These are phyloP conservation scores for Teratosphaeria viscida DNA, from an alignment of 2,329 filamentous ascomycete genomes.

Conservation along the genomic window DNA sequence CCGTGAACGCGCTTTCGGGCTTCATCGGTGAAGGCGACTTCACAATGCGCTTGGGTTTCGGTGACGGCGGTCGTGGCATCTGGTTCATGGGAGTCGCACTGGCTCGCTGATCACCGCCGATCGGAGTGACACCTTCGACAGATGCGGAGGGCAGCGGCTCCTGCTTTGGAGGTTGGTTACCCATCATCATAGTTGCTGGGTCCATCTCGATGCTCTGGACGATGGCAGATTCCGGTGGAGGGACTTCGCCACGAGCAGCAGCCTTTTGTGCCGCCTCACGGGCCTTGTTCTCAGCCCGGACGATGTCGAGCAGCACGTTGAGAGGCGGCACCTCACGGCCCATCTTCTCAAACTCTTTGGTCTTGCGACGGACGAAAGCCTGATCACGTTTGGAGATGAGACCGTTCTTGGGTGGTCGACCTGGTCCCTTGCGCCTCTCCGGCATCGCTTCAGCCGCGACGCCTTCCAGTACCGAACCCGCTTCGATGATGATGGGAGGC, in stretches of 20 bases:
- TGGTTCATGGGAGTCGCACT: constrained; percentile 26
- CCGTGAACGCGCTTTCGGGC: constrained; percentile 54
- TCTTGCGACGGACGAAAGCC: constrained; percentile 24
- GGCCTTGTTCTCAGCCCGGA: constrained; percentile 27
- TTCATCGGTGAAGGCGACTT: constrained; percentile 53
- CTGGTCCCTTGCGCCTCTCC: constrained; percentile 62
- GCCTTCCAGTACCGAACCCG: constrained; percentile 22
- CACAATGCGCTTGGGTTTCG: constrained; percentile 40
- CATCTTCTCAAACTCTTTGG: constrained; percentile 25
- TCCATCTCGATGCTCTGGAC: constrained; percentile 18
- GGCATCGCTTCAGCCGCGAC: constrained; percentile 30
- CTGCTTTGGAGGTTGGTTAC: neutral
- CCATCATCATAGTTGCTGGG: neutral
- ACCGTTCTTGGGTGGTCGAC: constrained; percentile 72
- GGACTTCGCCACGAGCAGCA: constrained; percentile 10
- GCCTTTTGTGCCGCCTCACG: constrained; percentile 21
- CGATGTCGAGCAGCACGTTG: constrained; percentile 21
- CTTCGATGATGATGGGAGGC: constrained; percentile 12
- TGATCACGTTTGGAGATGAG: constrained; percentile 68
- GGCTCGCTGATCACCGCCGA: neutral
- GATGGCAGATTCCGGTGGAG: constrained; percentile 21
- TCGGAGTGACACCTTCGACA: neutral
- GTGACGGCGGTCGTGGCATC: constrained; percentile 16
- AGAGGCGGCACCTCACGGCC: constrained; percentile 20
- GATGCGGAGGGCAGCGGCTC: neutral